Conservation (phyloP, 2,329 filamentous ascomycete genomes). For the Alternaria panax region DNA sequence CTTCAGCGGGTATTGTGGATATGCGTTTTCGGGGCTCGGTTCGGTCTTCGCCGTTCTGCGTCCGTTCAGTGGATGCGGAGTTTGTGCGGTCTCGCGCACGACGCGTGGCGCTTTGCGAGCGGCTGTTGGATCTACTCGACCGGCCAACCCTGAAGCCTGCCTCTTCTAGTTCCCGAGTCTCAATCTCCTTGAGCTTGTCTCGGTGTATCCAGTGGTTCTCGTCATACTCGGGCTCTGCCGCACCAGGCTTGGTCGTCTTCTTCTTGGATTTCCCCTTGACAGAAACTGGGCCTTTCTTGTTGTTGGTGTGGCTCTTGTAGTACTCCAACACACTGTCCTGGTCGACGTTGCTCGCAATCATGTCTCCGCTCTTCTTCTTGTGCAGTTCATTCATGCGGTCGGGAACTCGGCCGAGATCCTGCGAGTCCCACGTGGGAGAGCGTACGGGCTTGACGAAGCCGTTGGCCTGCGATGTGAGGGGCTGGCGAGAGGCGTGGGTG, state of each 20-base stretch:
- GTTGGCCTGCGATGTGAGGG: conserved; percentile 46
- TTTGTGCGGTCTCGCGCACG: conserved; percentile 41
- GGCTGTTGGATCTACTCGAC: conserved; percentile 47
- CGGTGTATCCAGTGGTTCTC: conserved; percentile 84
- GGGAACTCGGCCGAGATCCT: conserved; percentile 38
- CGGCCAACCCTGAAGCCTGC: conserved; percentile 71
- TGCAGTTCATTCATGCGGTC: conserved; percentile 47
- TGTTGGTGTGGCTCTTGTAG: conserved; percentile 44
- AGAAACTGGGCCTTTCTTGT: conserved; percentile 22
- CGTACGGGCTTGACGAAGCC: conserved; percentile 41
- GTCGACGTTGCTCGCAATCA: conserved; percentile 53
- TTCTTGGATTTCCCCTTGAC: conserved; percentile 39
- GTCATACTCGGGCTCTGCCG: conserved; percentile 52
- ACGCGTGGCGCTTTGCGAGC: conserved; percentile 43
- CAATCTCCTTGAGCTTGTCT: conserved; percentile 82
- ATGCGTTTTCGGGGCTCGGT: conserved; percentile 40
- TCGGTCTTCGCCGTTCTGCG: conserved; percentile 38
- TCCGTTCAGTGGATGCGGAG: conserved; percentile 38
- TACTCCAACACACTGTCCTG: conserved; percentile 59
- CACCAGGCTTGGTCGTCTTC: conserved; percentile 30
- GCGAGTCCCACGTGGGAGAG: conserved; percentile 42
- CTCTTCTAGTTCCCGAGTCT: conserved; percentile 80
- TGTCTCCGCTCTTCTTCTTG: conserved; percentile 52
- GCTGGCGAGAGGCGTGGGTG: conserved; percentile 41
- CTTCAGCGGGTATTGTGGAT: conserved; percentile 53